Conservation (phyloP, 2,329 filamentous ascomycete species). For the Penicillium sp. region DNA sequence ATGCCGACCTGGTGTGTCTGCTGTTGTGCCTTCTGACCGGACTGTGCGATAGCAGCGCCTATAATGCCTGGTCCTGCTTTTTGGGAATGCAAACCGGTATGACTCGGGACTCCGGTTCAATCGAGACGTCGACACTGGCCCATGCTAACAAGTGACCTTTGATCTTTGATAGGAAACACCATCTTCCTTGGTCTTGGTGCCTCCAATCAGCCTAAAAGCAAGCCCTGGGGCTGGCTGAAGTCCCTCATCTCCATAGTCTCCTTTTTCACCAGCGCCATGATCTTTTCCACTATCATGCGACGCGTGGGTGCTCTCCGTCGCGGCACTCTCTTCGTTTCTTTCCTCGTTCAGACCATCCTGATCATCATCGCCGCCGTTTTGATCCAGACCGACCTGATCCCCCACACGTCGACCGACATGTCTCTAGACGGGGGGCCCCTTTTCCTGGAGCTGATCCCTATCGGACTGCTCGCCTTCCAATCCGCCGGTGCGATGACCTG, state of each 20-base stretch:
- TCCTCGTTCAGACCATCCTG: constrained; percentile 39
- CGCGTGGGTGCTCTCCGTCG: constrained; percentile 33
- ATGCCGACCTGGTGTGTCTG: constrained; percentile 41
- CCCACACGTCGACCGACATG: constrained; percentile 27
- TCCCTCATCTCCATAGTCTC: constrained; percentile 42
- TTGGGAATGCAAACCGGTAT: constrained; percentile 50
- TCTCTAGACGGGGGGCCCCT: constrained; percentile 26
- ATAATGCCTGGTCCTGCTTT: constrained; percentile 49
- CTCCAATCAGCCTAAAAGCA: constrained; percentile 37
- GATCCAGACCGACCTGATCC: constrained; percentile 39
- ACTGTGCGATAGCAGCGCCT: constrained; percentile 46
- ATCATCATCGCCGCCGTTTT: constrained; percentile 42
- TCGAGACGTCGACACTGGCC: too few relatives aligned
- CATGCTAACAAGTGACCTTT: background rate
- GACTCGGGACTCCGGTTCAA: constrained; percentile 6
- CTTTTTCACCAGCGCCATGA: constrained; percentile 43
- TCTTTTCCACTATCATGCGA: constrained; percentile 40
- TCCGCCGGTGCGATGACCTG: constrained; percentile 45
- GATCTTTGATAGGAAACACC: constrained; percentile 40
- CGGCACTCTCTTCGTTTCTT: constrained; percentile 42
- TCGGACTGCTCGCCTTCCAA: constrained; percentile 46
- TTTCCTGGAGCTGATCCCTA: constrained; percentile 43
- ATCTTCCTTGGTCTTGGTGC: constrained; percentile 48
- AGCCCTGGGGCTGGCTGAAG: constrained; percentile 46
- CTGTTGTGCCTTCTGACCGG: constrained; percentile 43